A percentile compares a stretch with the other conserved stretches of the same genome.
Evolutionary conservation across 345 rosid species (phyloP).

Genomic region (Citrus unshiu): DNA sequence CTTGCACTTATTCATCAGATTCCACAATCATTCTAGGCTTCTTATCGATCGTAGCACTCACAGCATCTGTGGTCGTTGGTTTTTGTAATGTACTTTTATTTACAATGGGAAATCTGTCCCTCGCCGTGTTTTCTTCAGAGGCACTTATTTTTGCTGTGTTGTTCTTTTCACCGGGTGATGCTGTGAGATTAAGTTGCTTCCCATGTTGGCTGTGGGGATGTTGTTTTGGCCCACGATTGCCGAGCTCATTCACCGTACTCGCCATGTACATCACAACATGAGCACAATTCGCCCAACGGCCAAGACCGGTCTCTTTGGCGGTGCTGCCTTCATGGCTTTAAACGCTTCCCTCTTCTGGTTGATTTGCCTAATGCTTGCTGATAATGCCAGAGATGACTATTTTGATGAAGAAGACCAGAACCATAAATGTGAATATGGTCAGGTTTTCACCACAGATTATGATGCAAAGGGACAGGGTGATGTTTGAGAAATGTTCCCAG

Average conservation of each 20-base stretch:
- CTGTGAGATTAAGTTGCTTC: slow-evolving; percentile 8
- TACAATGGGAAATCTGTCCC: slow-evolving; percentile 28
- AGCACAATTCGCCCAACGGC: slow-evolving; percentile 24
- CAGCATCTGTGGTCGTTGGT: slow-evolving; percentile 13
- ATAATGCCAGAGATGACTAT: slow-evolving; percentile 23
- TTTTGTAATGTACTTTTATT: slow-evolving; percentile 17
- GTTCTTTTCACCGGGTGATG: background rate
- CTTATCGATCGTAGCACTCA: slow-evolving; percentile 14
- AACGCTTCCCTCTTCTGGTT: slow-evolving; percentile 35
- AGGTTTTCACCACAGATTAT: background rate
- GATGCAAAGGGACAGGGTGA: background rate
- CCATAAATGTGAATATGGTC: slow-evolving; percentile 10
- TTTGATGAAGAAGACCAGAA: slow-evolving; percentile 8
- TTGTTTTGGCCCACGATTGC: slow-evolving; percentile 24
- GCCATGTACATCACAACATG: slow-evolving; percentile 13
- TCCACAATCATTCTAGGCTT: slow-evolving; percentile 21
- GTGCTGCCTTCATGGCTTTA: slow-evolving; percentile 27
- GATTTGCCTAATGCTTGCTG: slow-evolving; percentile 28
- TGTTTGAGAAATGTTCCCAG: background rate
- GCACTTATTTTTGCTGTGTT: slow-evolving; percentile 7
- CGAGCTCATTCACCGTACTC: slow-evolving; percentile 21
- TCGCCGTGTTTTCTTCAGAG: slow-evolving; percentile 11
- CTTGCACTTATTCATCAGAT: slow-evolving; percentile 33
- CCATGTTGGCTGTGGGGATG: slow-evolving; percentile 20
- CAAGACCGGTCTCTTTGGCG: slow-evolving; percentile 30